These are phyloP conservation scores for Datura wrightii DNA, from an alignment of 257 asterid species.

Conservation along the genomic window DNA sequence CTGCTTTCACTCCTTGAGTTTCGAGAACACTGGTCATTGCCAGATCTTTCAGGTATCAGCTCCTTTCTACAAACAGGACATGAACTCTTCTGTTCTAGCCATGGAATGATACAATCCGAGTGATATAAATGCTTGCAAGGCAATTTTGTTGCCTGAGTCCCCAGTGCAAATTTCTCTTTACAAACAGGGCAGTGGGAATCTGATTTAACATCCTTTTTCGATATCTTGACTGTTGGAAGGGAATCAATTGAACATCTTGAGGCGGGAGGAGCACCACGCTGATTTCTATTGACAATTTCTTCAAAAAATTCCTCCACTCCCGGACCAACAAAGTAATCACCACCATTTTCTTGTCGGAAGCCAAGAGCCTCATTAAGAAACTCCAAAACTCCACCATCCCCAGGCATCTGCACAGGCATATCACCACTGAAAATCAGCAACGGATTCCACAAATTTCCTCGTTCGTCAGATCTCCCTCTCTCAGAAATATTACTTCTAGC, in stretches of 20 bases:
- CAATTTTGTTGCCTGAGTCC: constrained; percentile 65
- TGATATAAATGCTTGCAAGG: constrained; percentile 90
- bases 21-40: constrained; percentile 32
- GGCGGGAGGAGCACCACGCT: constrained; percentile 74
- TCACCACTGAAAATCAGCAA: constrained; percentile 87
- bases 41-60: constrained; percentile 41
- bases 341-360: constrained; percentile 77
- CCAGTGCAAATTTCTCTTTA: constrained; percentile 77
- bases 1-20: constrained; percentile 52
- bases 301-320: constrained; percentile 86
- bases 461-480: constrained; percentile 42
- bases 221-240: constrained; percentile 72
- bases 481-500: constrained; percentile 46
- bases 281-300: constrained; percentile 58
- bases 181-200: constrained; percentile 86
- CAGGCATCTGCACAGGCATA: constrained; percentile 72
- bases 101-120: constrained; percentile 82
- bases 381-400: constrained; percentile 71
- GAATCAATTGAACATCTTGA: constrained; percentile 73
- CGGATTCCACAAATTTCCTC: constrained; percentile 68
- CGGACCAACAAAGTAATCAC: constrained; percentile 83
- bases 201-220: constrained; percentile 72
- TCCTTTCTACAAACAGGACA: constrained; percentile 93
- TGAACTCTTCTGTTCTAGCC: constrained; percentile 78
- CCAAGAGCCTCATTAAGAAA: constrained; percentile 83